Evolutionary conservation across 495 filamentous ascomycete species (phyloP).

Genomic region (Clohesyomyces aquaticus): DNA sequence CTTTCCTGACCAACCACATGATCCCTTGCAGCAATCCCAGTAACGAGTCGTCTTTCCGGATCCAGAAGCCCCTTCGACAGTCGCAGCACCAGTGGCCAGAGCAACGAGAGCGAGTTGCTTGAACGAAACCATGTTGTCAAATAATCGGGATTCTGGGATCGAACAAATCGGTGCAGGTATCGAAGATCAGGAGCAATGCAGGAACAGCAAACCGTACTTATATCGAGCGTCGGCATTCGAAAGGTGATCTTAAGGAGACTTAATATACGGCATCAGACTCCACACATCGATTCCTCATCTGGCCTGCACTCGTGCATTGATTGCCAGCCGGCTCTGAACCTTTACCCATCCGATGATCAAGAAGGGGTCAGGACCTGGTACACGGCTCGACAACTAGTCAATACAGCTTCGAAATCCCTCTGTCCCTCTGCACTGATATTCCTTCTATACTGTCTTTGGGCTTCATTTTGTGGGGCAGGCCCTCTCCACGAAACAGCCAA

Average conservation of each 20-base stretch:
- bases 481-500: constrained; percentile 18
- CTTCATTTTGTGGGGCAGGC: background rate
- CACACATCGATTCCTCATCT: constrained; percentile 19
- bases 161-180: background rate
- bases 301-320: background rate
- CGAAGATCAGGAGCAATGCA: background rate
- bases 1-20: constrained; percentile 66
- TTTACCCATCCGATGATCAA: constrained; percentile 5
- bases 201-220: background rate
- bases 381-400: constrained; percentile 5
- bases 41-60: constrained; percentile 64
- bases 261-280: background rate
- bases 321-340: constrained; percentile 6
- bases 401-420: background rate
- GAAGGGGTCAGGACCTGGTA: constrained; percentile 12
- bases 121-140: constrained; percentile 28
- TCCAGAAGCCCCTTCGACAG: constrained; percentile 32
- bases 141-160: background rate
- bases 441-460: background rate
- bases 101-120: constrained; percentile 31
- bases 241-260: too few relatives aligned
- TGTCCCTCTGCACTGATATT: constrained; percentile 10
- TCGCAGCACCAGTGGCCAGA: constrained; percentile 33
- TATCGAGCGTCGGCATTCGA: background rate
- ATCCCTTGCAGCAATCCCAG: constrained; percentile 74